Base-by-base conservation (phyloP, 805 yeast genomes). In the Priceomyces castillae region DNA sequence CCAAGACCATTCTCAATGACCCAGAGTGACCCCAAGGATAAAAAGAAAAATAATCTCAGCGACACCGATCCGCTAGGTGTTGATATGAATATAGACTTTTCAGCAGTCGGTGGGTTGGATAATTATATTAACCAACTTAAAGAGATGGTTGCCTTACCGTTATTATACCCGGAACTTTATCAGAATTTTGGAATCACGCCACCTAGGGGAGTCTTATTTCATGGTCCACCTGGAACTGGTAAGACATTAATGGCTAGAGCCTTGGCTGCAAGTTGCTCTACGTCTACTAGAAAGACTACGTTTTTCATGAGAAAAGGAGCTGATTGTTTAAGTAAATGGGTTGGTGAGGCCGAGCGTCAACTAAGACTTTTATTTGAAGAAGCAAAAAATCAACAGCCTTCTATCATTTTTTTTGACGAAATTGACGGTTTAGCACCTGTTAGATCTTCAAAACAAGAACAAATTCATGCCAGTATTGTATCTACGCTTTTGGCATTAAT, bases 201-300 rank as follows among this genome's bases (percentile, higher is more conserved):
- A 1, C 99, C 99, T 15, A 73, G 99, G 51, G 99, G 99, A 48
- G 99, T 94, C 1, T 65, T 94, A 43, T 94, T 94, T 67, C 99
- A 94, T 64, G 99, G 99, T 37, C 99, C 99, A 3, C 99, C 99
- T 2, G 99, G 99, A 50, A 94, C 99, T 0, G 99, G 99, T 76
- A 94, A 94, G 61, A 94, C 99, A 0, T 75, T 94, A 41, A 89
- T 94, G 96, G 99, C 99, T 0, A 71, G 99, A 46, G 99, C 99
- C 0, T 70, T 94, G 40, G 99, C 99, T 1, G 94, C 98, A 0
- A 86, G 95, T 51, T 90, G 96, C 54, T 86, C 96, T 0, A 80
- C 95, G 0, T 82, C 86, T 14, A 82, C 83, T 11, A 74, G 84
- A 47, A 92, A 94, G 52, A 90, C 94, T 45, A 90, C 99, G 0